These are phyloP conservation scores for Globisporangium abappressorium DNA, from an alignment of 352 stramenopile genomes.

Conservation along the genomic window DNA sequence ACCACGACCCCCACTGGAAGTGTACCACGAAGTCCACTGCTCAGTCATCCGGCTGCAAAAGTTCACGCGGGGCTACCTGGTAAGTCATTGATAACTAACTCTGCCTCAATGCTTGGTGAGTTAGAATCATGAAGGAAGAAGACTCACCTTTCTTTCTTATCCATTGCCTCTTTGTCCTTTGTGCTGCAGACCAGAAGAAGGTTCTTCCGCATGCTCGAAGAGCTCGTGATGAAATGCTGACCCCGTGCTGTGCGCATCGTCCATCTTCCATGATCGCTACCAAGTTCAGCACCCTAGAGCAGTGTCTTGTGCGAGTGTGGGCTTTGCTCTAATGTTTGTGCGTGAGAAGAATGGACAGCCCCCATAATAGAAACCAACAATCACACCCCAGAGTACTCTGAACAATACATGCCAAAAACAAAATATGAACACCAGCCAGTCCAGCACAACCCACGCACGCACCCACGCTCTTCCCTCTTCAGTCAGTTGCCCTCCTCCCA, in stretches of 20 bases:
- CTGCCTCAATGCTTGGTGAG: background rate
- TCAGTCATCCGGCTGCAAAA: constrained; percentile 21
- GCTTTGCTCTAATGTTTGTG: too few relatives aligned
- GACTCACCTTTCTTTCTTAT: background rate
- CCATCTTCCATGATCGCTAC: too few relatives aligned
- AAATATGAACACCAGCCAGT: background rate
- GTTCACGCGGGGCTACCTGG: constrained; percentile 25
- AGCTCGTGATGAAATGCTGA: constrained; percentile 26
- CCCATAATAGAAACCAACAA: background rate
- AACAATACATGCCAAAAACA: constrained; percentile 6
- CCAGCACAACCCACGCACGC: constrained; percentile 1
- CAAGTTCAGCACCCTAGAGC: too few relatives aligned
- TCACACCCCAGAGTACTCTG: background rate
- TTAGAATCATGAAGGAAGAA: background rate
- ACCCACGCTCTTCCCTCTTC: background rate
- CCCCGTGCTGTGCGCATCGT: background rate
- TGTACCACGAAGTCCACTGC: constrained; percentile 21
- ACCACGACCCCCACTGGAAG: constrained; percentile 7
- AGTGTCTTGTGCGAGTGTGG: too few relatives aligned
- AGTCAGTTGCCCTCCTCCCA: background rate
- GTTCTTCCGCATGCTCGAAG: constrained; percentile 41
- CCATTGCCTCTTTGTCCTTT: background rate
- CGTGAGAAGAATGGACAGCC: background rate
- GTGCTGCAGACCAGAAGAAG: constrained; percentile 27
- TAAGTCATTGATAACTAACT: constrained; percentile 10